Evolutionary conservation across 345 rosid genomes (phyloP).

Genomic region (Alliaria petiolata): DNA sequence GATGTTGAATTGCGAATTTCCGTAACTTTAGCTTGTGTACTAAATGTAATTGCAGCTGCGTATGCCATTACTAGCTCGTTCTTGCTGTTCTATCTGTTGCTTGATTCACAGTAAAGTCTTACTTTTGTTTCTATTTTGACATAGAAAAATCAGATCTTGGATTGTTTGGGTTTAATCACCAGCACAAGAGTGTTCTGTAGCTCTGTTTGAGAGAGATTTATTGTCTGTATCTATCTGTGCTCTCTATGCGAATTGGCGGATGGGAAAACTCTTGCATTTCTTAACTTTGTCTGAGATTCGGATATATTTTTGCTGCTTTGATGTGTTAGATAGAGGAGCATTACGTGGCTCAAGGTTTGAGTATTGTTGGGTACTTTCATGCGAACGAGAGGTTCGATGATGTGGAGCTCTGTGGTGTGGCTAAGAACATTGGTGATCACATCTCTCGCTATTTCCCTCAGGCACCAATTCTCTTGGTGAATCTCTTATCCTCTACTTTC

Average conservation of each 20-base stretch:
- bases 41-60: neutral
- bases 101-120: neutral
- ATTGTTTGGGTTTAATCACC: constrained; percentile 5
- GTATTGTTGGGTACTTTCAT: constrained; percentile 86
- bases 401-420: constrained; percentile 59
- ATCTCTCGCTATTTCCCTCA: constrained; percentile 83
- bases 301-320: constrained; percentile 3
- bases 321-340: constrained; percentile 72
- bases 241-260: neutral
- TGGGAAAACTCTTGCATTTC: neutral
- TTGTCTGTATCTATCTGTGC: neutral
- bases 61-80: neutral
- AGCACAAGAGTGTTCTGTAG: neutral
- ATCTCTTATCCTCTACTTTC: constrained; percentile 7
- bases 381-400: constrained; percentile 93
- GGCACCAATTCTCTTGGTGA: constrained; percentile 71
- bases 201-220: neutral
- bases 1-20: neutral
- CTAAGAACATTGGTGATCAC: constrained; percentile 88
- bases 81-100: neutral
- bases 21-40: neutral
- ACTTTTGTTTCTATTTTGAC: neutral
- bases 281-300: too few species aligned
- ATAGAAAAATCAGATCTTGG: constrained; percentile 11
- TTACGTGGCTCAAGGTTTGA: constrained; percentile 61